Evolutionary conservation across 129 eudicot species (phyloP).

Genomic region (Smallanthus sonchifolius): DNA sequence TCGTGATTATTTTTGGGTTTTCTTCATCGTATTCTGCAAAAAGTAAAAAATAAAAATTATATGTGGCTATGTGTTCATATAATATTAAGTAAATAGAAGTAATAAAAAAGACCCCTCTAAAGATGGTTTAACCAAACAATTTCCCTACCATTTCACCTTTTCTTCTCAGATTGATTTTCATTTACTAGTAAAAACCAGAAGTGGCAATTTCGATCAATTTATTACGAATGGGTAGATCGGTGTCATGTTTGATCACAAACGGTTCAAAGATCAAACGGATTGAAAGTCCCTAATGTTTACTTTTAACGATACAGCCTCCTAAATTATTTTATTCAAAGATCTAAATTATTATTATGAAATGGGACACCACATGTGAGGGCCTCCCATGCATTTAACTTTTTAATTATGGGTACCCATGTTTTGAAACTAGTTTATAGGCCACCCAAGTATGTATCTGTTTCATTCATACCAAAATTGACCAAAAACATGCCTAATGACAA

Average conservation of each 20-base stretch:
- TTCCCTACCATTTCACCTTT: not conserved
- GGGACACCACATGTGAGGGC: not conserved
- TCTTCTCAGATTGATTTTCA: not conserved
- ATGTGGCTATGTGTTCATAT: too few relatives aligned
- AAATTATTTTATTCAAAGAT: not conserved
- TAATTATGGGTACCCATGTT: not conserved
- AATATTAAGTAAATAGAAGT: not conserved
- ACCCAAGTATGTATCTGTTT: not conserved
- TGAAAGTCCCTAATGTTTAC: not conserved
- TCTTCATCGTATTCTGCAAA: constrained; percentile 84
- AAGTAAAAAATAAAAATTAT: not conserved
- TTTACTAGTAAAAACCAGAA: not conserved
- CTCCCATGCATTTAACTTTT: not conserved
- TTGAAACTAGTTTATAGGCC: not conserved
- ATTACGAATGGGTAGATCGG: not conserved
- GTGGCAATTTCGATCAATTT: not conserved
- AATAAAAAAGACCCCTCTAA: not conserved
- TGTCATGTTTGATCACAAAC: not conserved
- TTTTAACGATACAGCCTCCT: not conserved
- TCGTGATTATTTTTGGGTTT: constrained; percentile 82
- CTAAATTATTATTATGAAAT: not conserved
- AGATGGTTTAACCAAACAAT: not conserved
- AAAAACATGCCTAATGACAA: not conserved
- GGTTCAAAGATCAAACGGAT: not conserved
- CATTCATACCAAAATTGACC: not conserved